Conservation (phyloP, 2,329 filamentous ascomycete genomes). For the Hypoxylon sp. region DNA sequence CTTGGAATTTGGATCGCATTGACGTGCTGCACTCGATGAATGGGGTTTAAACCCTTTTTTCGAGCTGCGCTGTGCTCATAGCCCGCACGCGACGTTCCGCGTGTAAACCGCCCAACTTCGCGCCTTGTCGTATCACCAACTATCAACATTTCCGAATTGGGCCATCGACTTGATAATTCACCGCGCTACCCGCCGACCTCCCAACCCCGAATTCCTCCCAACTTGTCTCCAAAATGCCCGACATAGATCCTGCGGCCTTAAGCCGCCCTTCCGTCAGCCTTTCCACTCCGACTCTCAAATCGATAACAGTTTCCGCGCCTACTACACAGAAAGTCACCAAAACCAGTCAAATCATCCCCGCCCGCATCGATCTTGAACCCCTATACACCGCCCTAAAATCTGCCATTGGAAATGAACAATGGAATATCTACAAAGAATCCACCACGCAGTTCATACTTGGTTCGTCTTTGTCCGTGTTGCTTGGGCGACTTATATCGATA, state of each 20-base stretch:
- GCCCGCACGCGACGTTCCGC: slow-evolving; percentile 47
- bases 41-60: slow-evolving; percentile 50
- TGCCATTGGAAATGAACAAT: slow-evolving; percentile 72
- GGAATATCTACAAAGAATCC: slow-evolving; percentile 75
- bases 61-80: slow-evolving; percentile 50
- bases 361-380: slow-evolving; percentile 77
- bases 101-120: slow-evolving; percentile 43
- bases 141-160: slow-evolving; percentile 46
- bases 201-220: slow-evolving; percentile 33
- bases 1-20: slow-evolving; percentile 48
- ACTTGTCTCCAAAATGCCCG: slow-evolving; percentile 67
- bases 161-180: slow-evolving; percentile 22
- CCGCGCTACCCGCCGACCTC: slow-evolving; percentile 41
- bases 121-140: slow-evolving; percentile 41
- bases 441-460: slow-evolving; percentile 74
- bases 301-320: slow-evolving; percentile 68
- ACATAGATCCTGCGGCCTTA: slow-evolving; percentile 78
- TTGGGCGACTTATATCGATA: slow-evolving; percentile 5
- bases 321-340: slow-evolving; percentile 68
- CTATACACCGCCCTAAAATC: slow-evolving; percentile 74
- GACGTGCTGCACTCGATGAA: slow-evolving; percentile 44
- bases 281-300: slow-evolving; percentile 73
- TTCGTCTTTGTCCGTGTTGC: slow-evolving; percentile 54
- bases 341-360: slow-evolving; percentile 73
- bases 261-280: slow-evolving; percentile 72